Conservation (phyloP, 2,329 filamentous ascomycete species). For the Exophiala xenobiotica region DNA sequence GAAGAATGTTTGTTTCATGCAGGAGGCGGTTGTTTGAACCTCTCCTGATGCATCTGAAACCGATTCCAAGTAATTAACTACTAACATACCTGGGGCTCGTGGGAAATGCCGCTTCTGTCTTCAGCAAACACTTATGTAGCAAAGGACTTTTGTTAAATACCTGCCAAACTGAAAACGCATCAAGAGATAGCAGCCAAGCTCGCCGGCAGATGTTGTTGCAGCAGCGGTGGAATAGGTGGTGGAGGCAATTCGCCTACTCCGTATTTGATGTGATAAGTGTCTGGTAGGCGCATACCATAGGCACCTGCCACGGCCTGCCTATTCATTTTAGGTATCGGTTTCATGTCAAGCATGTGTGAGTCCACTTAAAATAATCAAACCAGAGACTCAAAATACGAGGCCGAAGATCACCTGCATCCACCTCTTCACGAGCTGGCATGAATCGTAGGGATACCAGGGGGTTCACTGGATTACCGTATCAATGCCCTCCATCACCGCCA, state of each 20-base stretch:
- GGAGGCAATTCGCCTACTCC: too few species aligned
- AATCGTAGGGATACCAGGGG: not conserved
- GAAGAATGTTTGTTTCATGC: conserved; percentile 18
- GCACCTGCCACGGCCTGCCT: not conserved
- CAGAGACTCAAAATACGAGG: not conserved
- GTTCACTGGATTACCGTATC: not conserved
- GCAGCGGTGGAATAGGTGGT: too few species aligned
- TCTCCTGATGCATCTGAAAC: conserved; percentile 1
- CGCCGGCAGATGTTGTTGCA: too few species aligned
- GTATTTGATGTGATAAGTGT: too few species aligned
- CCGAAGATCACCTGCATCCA: not conserved
- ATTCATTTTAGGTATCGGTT: not conserved
- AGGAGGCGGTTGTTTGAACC: conserved; percentile 1
- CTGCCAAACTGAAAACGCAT: too few species aligned
- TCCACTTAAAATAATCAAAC: not conserved
- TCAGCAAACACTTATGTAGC: too few species aligned
- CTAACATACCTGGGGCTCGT: too few species aligned
- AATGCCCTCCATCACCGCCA: not conserved
- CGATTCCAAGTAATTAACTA: too few species aligned
- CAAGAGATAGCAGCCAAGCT: too few species aligned
- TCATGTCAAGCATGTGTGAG: not conserved
- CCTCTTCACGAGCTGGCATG: not conserved
- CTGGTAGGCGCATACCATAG: too few species aligned
- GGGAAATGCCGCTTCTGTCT: too few species aligned
- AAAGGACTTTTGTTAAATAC: too few species aligned